Conservation (phyloP, 2,329 filamentous ascomycete species). For the Curvularia verruculosa region DNA sequence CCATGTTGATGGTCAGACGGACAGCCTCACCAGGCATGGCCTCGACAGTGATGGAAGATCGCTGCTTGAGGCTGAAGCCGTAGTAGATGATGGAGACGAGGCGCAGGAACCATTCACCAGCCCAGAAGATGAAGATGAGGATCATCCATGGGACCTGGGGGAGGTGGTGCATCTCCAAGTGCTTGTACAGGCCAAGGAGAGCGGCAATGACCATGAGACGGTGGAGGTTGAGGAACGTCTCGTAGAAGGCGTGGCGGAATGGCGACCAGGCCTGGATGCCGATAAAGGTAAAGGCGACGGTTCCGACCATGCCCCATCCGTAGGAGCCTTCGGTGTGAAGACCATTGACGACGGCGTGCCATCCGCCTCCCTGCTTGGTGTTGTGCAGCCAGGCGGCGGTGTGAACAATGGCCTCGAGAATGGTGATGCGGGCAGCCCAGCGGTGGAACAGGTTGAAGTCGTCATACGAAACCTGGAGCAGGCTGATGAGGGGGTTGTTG, state of each 20-base stretch:
- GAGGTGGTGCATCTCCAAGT: slow-evolving; percentile 71
- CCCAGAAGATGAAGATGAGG: slow-evolving; percentile 78
- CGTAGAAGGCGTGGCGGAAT: slow-evolving; percentile 92
- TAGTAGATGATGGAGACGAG: slow-evolving; percentile 58
- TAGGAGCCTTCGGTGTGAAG: slow-evolving; percentile 69
- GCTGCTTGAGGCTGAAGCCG: slow-evolving; percentile 59
- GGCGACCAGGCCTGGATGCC: slow-evolving; percentile 75
- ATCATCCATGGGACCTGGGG: slow-evolving; percentile 77
- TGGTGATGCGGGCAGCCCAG: slow-evolving; percentile 78
- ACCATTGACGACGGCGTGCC: slow-evolving; percentile 61
- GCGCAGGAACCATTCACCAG: slow-evolving; percentile 64
- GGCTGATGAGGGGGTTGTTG: slow-evolving; percentile 86
- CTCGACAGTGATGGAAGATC: slow-evolving; percentile 61
- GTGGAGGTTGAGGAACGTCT: slow-evolving; percentile 90
- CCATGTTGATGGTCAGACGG: slow-evolving; percentile 65
- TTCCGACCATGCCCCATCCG: slow-evolving; percentile 65
- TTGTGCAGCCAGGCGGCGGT: slow-evolving; percentile 76
- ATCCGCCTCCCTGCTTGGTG: slow-evolving; percentile 64
- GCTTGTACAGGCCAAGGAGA: slow-evolving; percentile 77
- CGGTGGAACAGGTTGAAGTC: slow-evolving; percentile 91
- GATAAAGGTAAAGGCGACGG: slow-evolving; percentile 67
- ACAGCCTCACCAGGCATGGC: slow-evolving; percentile 66
- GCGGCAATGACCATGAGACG: slow-evolving; percentile 73
- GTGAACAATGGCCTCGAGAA: slow-evolving; percentile 73
- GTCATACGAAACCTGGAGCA: slow-evolving; percentile 90